Base-by-base conservation (phyloP, 495 filamentous ascomycete genomes). In the Pseudomonodictys pantanalensis region DNA sequence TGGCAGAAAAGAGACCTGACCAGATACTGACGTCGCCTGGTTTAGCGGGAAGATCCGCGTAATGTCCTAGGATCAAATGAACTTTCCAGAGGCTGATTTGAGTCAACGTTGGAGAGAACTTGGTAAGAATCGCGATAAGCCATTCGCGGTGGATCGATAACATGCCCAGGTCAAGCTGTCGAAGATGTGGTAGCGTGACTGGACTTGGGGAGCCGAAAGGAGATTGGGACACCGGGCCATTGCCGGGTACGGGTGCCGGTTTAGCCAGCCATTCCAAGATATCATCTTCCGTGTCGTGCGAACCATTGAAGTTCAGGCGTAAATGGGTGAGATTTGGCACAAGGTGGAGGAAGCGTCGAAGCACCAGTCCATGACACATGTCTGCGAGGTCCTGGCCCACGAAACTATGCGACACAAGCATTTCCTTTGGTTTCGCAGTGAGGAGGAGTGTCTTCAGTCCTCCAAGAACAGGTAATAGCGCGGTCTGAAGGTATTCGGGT, bases 81-180 rank as follows among this genome's bases (percentile, higher is more conserved):
- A 76, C 57, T 18, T 70, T 68, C 10, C 71, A 66, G 5, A 80
- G 47, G 33, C 33, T 69, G 9, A 80, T 64, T 6, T 30, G 53
- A 3, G 64, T 58, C 2, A 81, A 68, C 15, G 66, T 74, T 10
- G 71, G 39, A 25, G 67, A 64, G 17, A 74, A 74, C 52, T 71
- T 75, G 30, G 53, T 38, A 43, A 76, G 52, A 6, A 78, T 11
- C 10, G n/a, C 32, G 18, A 78, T 48, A 17, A 78, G 38, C 0
- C 52, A 25, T 0, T 39, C 1, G 8, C 58, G 43, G 0, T 50
- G 11, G 17, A 72, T 52, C 0, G 38, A 44, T 22, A 69, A 47
- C 57, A 64, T 64, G 10, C 77, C 77, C 11, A 81, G 60, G 4
- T 78, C 75, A 6, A 81, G 60, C 3, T 62, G 58, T 29, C 70